phyloP scores from a whole-genome alignment of 164 flowering plant species.

The Houttuynia cordata region DNA sequence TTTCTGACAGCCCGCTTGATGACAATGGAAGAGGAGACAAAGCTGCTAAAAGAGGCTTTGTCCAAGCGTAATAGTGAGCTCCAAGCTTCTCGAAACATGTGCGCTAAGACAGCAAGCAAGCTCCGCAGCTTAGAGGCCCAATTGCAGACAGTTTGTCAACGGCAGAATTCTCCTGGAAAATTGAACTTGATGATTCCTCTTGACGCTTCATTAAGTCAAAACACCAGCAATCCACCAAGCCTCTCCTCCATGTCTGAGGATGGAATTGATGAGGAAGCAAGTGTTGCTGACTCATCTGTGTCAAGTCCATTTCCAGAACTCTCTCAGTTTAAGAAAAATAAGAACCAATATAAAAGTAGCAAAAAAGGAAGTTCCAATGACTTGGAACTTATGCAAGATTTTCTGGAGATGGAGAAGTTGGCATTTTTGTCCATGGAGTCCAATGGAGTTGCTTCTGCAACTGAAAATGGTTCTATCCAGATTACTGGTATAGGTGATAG shows the following conservation, averaged over 20 bases:
- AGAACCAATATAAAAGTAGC: conserved; percentile 27
- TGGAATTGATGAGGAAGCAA: conserved; percentile 64
- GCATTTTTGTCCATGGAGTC: conserved; percentile 50
- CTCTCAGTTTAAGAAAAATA: conserved; percentile 53
- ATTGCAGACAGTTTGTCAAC: conserved; percentile 27
- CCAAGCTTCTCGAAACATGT: conserved; percentile 72
- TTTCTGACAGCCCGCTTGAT: conserved; percentile 67
- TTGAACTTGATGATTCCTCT: conserved; percentile 17
- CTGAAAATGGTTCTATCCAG: not conserved
- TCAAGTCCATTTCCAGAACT: conserved; percentile 42
- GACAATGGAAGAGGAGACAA: conserved; percentile 94
- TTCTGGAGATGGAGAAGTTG: conserved; percentile 94
- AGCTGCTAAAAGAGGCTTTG: conserved; percentile 95
- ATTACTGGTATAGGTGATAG: not conserved
- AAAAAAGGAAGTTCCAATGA: conserved; percentile 38
- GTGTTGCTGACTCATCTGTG: conserved; percentile 77
- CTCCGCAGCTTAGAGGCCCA: conserved; percentile 76
- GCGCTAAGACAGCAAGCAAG: conserved; percentile 69
- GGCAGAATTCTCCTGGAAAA: conserved; percentile 26
- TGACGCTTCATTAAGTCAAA: conserved; percentile 37
- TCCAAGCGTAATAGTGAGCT: conserved; percentile 86
- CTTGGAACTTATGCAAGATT: conserved; percentile 89
- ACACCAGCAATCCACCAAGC: conserved; percentile 49
- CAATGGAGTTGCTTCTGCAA: conserved; percentile 26
- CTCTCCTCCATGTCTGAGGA: conserved; percentile 84